phyloP scores from a whole-genome alignment of 331 rosid species.

The Spiraea crenata region DNA sequence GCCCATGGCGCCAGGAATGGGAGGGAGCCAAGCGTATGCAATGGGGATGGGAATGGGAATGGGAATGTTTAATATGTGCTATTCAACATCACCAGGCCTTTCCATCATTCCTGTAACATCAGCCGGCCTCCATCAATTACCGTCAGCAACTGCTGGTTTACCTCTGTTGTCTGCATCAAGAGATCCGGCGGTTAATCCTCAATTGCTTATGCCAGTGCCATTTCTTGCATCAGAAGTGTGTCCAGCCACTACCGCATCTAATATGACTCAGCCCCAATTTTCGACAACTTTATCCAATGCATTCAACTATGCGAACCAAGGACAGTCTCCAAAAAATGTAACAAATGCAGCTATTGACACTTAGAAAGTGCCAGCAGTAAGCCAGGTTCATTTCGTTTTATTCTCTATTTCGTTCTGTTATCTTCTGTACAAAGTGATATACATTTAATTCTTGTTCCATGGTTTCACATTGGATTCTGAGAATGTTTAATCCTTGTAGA shows the following conservation, averaged over 20 bases:
- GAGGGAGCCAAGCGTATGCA: neutral
- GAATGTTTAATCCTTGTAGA: neutral
- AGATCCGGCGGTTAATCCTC: neutral
- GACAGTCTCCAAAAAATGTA: neutral
- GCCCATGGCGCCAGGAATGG: neutral
- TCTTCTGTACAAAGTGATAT: neutral
- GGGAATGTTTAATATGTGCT: neutral
- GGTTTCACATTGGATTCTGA: neutral
- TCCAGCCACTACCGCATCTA: neutral
- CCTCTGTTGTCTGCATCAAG: neutral
- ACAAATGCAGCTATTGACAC: neutral
- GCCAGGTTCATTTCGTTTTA: neutral
- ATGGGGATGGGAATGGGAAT: slow-evolving; percentile 6
- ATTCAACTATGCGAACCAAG: neutral
- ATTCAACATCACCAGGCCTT: neutral
- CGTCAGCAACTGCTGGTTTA: neutral
- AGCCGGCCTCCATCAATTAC: neutral
- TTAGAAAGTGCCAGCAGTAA: neutral
- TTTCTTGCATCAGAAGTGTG: neutral
- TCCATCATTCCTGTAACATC: neutral
- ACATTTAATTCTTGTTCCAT: neutral
- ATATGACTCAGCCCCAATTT: neutral
- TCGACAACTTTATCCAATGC: too few relatives aligned
- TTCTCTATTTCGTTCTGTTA: neutral
- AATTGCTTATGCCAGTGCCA: neutral